Evolutionary conservation across 169 alveolate species (phyloP), one percentile per base, ranked within the genome.

Genomic region (Hepatocystis sp.): DNA sequence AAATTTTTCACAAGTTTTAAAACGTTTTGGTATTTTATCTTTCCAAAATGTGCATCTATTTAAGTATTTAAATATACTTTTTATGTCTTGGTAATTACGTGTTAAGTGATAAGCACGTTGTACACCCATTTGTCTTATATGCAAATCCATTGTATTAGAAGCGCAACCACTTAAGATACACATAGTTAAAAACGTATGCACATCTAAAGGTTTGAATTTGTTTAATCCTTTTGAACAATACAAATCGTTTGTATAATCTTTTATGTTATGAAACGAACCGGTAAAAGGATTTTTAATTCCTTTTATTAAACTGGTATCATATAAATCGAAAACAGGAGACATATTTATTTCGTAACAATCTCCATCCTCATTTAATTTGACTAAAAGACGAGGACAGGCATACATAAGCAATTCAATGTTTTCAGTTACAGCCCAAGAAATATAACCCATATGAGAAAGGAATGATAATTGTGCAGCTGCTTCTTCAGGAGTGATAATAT

Each of bases 401-500:
- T 94, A 97, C 5, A 96, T 99, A 66, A 97, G 63, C 86, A 97
- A 93, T 86, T 97, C 99, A 66, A 98, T 96, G 84, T 97, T 99
- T 90, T 97, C 98, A 25, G 97, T 92, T 19, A 96, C 91, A 19
- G 94, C 98, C 34, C 93, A 90, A 46, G 95, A 95, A 55, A 95
- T 96, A 47, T 86, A 93, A 66, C 93, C 98, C 96, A 92, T 93
- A 58, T 97, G 94, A 44, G 97, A 95, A 21, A 98, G 91, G 84
- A 96, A 98, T 11, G 99, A 97, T 58, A 98, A 93, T 91, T 98
- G 98, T 13, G 99, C 98, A 85, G 98, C 99, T 3, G 99, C 99
- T 86, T 98, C 99, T 91, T 96, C 97, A 21, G 99, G 99, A 0
- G 99, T 98, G 0, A 97, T 97, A 8, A 97, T 90, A 61, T 93